Evolutionary conservation across 441 rosid species (phyloP).

Genomic region (Melastoma candidum): DNA sequence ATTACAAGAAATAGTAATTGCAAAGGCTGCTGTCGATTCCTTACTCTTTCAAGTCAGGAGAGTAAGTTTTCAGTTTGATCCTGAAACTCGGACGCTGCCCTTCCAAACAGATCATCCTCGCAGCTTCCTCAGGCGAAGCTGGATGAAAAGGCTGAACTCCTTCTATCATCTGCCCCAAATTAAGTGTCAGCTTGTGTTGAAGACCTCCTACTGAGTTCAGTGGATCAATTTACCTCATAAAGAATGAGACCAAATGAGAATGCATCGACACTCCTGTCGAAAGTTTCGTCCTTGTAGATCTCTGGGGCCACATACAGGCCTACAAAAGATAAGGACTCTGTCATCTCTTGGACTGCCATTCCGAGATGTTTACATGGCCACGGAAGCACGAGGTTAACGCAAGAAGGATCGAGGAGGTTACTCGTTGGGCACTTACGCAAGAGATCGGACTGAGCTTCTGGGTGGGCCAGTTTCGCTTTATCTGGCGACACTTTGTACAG

Average conservation of each 20-base stretch:
- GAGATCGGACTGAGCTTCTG: constrained; percentile 36
- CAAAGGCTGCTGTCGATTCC: constrained; percentile 13
- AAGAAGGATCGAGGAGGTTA: too few relatives aligned
- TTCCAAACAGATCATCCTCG: constrained; percentile 55
- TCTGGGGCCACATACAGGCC: too few relatives aligned
- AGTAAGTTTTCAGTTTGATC: constrained; percentile 57
- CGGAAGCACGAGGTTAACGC: too few relatives aligned
- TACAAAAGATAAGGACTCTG: too few relatives aligned
- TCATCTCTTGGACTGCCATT: too few relatives aligned
- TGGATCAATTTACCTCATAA: constrained; percentile 52
- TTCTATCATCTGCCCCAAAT: constrained; percentile 67
- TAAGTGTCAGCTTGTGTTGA: too few relatives aligned
- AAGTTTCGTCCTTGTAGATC: constrained; percentile 51
- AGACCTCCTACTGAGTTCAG: background rate
- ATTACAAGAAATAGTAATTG: background rate
- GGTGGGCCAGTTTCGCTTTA: constrained; percentile 48
- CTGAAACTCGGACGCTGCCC: constrained; percentile 68
- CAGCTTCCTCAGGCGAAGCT: too few relatives aligned
- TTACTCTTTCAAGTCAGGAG: constrained; percentile 80
- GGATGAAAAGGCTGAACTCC: constrained; percentile 59
- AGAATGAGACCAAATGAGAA: constrained; percentile 77
- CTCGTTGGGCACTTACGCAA: constrained; percentile 39
- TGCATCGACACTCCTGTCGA: constrained; percentile 77
- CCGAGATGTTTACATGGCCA: too few relatives aligned
- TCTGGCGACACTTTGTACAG: constrained; percentile 48